phyloP scores from a whole-genome alignment of 2,329 filamentous ascomycete species.

The Fusarium miscanthi region DNA sequence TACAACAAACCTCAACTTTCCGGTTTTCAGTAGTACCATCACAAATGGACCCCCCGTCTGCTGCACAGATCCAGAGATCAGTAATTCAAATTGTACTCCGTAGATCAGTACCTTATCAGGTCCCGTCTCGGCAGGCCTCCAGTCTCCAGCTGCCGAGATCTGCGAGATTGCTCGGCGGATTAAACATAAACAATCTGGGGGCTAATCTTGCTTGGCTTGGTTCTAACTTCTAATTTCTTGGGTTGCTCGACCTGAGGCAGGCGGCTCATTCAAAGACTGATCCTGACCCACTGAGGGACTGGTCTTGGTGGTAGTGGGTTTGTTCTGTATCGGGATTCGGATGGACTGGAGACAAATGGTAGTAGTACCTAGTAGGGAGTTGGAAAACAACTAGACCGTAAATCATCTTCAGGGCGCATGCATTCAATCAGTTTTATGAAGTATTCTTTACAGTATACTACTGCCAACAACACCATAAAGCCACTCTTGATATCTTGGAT shows the following conservation, averaged over 20 bases:
- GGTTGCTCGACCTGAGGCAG: not conserved
- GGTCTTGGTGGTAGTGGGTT: not conserved
- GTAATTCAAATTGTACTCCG: not conserved
- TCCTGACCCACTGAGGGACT: slow-evolving; percentile 4
- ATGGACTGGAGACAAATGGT: not conserved
- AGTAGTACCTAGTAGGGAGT: not conserved
- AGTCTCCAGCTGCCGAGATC: slow-evolving; percentile 35
- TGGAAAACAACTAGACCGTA: not conserved
- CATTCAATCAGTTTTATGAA: not conserved
- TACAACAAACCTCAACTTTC: not conserved
- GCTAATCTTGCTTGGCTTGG: not conserved
- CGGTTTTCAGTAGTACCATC: not conserved
- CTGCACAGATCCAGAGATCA: slow-evolving; percentile 31
- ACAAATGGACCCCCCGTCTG: not conserved
- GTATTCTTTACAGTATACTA: not conserved
- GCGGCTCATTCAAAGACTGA: slow-evolving; percentile 1
- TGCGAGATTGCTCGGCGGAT: slow-evolving; percentile 20
- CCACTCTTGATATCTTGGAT: not conserved
- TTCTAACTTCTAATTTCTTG: too few species aligned
- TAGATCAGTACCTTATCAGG: slow-evolving; percentile 34
- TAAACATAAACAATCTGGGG: slow-evolving; percentile 29
- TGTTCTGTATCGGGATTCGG: not conserved
- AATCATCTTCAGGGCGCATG: not conserved
- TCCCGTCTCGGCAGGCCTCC: slow-evolving; percentile 17
- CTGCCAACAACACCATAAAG: not conserved